phyloP scores from a whole-genome alignment of 306 rosid species.

The Fagus crenata region DNA sequence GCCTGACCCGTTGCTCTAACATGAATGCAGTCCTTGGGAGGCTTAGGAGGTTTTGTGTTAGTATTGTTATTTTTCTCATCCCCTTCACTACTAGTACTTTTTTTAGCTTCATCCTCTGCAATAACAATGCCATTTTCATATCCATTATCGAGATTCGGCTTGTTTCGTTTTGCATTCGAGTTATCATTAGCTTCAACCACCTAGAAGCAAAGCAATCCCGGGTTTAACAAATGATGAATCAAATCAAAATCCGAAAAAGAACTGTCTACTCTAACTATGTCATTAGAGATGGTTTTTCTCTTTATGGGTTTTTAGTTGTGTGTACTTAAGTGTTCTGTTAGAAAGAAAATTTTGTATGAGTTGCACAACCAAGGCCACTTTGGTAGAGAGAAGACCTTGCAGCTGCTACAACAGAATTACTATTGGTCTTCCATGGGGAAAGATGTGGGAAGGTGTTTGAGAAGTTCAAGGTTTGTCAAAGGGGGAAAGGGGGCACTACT shows the following conservation, averaged over 20 bases:
- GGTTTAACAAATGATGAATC: constrained; percentile 9
- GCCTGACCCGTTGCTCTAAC: constrained; percentile 99
- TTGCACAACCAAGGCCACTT: too few relatives aligned
- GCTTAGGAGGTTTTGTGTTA: constrained; percentile 66
- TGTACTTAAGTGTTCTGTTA: too few relatives aligned
- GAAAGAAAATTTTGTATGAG: too few relatives aligned
- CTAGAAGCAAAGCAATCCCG: constrained; percentile 26
- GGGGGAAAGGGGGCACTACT: too few relatives aligned
- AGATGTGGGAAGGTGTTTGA: too few relatives aligned
- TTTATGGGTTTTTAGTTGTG: too few relatives aligned
- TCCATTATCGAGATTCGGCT: constrained; percentile 47
- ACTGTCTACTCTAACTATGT: too few relatives aligned
- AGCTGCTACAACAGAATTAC: too few relatives aligned
- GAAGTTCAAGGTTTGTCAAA: too few relatives aligned
- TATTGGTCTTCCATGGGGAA: too few relatives aligned
- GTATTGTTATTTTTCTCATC: constrained; percentile 58
- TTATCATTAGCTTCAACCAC: constrained; percentile 47
- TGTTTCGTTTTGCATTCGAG: constrained; percentile 55
- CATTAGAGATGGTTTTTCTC: too few relatives aligned
- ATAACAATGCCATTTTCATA: constrained; percentile 39
- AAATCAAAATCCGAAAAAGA: constrained; percentile 8
- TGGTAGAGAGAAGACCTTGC: too few relatives aligned
- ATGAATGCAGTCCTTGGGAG: constrained; percentile 89
- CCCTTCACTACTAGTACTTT: constrained; percentile 29
- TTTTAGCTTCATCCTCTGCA: constrained; percentile 63